A percentile compares a stretch with the other conserved stretches of the same genome.
Conservation (phyloP, 139 green algal species). For the Spirogloea muscicola region DNA sequence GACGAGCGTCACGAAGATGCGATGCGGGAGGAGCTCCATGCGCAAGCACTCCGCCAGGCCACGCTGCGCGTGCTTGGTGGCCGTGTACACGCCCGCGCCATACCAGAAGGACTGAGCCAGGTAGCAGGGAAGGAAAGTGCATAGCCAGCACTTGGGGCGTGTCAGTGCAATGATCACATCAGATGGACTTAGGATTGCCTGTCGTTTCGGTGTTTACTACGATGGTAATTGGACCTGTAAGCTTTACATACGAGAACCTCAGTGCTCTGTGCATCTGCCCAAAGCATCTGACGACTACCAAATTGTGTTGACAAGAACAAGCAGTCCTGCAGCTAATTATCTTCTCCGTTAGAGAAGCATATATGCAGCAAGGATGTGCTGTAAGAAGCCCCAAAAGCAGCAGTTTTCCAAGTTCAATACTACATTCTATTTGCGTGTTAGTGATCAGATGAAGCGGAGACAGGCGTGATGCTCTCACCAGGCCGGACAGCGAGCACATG, state of each 20-base stretch:
- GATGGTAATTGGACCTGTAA: neutral
- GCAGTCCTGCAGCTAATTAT: no score
- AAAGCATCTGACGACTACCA: no score
- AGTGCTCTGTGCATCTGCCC: no score
- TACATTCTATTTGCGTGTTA: no score
- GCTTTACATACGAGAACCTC: neutral
- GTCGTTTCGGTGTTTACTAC: no score
- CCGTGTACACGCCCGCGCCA: slow-evolving; percentile 36
- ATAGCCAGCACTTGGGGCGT: no score
- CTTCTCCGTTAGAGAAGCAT: no score
- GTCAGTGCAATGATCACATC: neutral
- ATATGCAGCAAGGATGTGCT: no score
- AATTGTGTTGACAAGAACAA: no score
- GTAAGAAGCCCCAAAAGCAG: no score
- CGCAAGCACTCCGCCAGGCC: slow-evolving; percentile 35
- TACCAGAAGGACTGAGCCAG: slow-evolving; percentile 33
- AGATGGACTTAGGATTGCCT: neutral
- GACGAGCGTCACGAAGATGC: slow-evolving; percentile 38
- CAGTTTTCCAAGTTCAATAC: no score
- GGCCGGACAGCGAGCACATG: slow-evolving; percentile 9
- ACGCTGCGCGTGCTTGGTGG: slow-evolving; percentile 41
- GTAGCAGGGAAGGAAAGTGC: no score
- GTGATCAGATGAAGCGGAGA: neutral
- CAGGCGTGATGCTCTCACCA: neutral
- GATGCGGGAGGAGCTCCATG: slow-evolving; percentile 25